Evolutionary conservation across 345 rosid species (phyloP).

Genomic region (Pistacia atlantica): DNA sequence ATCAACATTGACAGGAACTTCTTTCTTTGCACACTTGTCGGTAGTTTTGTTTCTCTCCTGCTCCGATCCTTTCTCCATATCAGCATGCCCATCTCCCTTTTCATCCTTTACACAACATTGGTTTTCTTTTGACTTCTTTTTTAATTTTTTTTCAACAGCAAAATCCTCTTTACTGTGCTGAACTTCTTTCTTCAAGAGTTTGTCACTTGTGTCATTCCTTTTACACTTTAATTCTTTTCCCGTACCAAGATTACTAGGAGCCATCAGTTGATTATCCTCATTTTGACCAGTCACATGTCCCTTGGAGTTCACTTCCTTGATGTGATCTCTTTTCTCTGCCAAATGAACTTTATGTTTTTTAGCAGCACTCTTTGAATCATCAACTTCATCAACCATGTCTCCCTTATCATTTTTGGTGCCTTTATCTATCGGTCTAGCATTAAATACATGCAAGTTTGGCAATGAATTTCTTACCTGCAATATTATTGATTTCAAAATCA

Average conservation of each 20-base stretch:
- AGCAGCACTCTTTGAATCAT: constrained; percentile 16
- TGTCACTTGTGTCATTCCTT: constrained; percentile 25
- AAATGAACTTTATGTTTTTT: constrained; percentile 27
- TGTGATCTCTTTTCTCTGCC: constrained; percentile 23
- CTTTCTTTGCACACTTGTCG: constrained; percentile 26
- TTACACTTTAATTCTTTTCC: constrained; percentile 35
- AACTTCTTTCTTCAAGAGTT: constrained; percentile 23
- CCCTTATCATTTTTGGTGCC: constrained; percentile 32
- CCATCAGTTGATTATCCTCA: constrained; percentile 12
- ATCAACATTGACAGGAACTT: constrained; percentile 2
- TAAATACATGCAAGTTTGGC: constrained; percentile 67
- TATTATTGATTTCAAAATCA: background rate
- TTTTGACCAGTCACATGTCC: constrained; percentile 19
- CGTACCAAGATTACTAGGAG: background rate
- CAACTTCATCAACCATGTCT: constrained; percentile 23
- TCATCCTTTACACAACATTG: constrained; percentile 20
- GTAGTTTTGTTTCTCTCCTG: constrained; percentile 30
- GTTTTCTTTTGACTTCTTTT: constrained; percentile 30
- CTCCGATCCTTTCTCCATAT: constrained; percentile 28
- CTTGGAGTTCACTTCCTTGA: constrained; percentile 24
- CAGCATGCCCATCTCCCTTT: constrained; percentile 10
- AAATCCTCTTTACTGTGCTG: constrained; percentile 6
- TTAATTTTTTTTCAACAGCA: constrained; percentile 29
- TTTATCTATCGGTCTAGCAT: constrained; percentile 66
- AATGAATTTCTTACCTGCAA: constrained; percentile 62